Conservation (phyloP, 2,329 filamentous ascomycete genomes). For the Nigrospora sphaerica region DNA sequence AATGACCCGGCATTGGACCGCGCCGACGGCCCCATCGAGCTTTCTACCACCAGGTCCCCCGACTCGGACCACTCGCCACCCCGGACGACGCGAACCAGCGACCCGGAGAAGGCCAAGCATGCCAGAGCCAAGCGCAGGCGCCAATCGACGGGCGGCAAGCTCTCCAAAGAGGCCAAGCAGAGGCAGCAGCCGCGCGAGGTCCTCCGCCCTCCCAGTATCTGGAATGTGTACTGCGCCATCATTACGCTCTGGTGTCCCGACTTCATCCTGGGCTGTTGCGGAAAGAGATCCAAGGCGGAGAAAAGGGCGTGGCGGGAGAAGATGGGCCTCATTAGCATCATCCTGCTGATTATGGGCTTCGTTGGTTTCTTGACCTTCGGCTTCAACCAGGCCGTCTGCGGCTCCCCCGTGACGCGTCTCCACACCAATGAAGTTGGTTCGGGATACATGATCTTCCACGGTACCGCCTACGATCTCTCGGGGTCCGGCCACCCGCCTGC, state of each 20-base stretch:
- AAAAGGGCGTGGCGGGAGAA: slow-evolving; percentile 95
- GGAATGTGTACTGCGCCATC: slow-evolving; percentile 92
- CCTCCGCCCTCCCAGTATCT: slow-evolving; percentile 74
- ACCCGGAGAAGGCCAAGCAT: slow-evolving; percentile 29
- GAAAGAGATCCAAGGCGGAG: slow-evolving; percentile 78
- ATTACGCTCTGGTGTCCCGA: slow-evolving; percentile 93
- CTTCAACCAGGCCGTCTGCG: slow-evolving; percentile 85
- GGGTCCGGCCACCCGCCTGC: slow-evolving; percentile 73
- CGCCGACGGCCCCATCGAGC: slow-evolving; percentile 56
- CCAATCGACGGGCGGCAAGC: slow-evolving; percentile 48
- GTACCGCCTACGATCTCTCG: slow-evolving; percentile 78
- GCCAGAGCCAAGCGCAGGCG: slow-evolving; percentile 30
- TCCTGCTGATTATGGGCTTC: slow-evolving; percentile 75
- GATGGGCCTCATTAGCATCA: slow-evolving; percentile 93
- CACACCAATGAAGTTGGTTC: slow-evolving; percentile 72
- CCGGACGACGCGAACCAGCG: slow-evolving; percentile 25
- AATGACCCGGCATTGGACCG: slow-evolving; percentile 84
- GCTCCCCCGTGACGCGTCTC: slow-evolving; percentile 62
- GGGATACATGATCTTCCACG: slow-evolving; percentile 96
- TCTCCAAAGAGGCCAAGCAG: slow-evolving; percentile 51
- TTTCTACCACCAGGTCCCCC: slow-evolving; percentile 38
- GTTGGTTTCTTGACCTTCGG: slow-evolving; percentile 97
- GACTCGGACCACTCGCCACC: slow-evolving; percentile 38
- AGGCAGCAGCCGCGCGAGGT: slow-evolving; percentile 51
- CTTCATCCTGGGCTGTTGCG: slow-evolving; percentile 76